phyloP scores from a whole-genome alignment of 495 filamentous ascomycete genomes.

The Aspergillus egyptiacus region DNA sequence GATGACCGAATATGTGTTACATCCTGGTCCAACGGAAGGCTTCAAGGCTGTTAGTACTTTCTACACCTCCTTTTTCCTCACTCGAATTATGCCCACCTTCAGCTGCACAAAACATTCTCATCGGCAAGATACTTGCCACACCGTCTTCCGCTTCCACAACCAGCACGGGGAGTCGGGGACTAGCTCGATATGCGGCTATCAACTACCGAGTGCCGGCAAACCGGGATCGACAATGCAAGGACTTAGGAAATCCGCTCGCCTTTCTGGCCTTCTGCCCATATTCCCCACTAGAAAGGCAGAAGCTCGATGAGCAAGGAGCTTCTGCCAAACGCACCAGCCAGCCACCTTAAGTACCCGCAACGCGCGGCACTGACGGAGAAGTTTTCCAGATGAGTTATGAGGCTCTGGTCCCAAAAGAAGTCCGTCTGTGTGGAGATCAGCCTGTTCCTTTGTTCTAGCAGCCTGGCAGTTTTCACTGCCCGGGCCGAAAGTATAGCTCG shows the following conservation, averaged over 20 bases:
- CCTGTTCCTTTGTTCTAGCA: not conserved
- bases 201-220: not conserved
- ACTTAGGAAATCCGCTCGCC: not conserved
- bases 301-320: not conserved
- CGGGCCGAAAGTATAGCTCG: not conserved
- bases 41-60: slow-evolving; percentile 1
- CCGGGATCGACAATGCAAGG: slow-evolving; percentile 3
- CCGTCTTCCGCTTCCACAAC: no score
- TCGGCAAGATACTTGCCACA: no score
- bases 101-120: no score
- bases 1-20: not conserved
- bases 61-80: not conserved
- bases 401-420: no score
- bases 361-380: not conserved
- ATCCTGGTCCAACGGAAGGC: not conserved
- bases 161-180: no score
- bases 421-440: not conserved
- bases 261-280: not conserved
- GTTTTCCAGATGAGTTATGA: not conserved
- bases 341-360: not conserved
- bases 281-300: not conserved
- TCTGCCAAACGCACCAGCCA: not conserved
- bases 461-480: not conserved
- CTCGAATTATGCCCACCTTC: no score
- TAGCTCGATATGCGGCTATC: no score